Conservation (phyloP, 2,329 filamentous ascomycete species). For the Trichoderma sp. region DNA sequence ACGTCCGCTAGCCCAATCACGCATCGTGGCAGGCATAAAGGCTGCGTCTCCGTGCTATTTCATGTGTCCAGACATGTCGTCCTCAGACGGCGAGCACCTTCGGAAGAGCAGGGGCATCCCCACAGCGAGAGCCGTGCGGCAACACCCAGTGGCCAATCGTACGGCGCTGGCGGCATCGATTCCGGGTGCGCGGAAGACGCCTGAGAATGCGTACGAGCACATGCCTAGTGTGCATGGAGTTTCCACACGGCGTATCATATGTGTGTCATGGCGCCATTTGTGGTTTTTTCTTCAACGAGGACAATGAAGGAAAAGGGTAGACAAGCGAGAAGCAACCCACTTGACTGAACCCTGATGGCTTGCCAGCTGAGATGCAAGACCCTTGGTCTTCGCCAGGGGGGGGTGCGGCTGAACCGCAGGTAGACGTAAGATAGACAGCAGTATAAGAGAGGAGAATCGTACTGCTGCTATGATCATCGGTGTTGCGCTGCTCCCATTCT, state of each 20-base stretch:
- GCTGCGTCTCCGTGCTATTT: slow-evolving; percentile 6
- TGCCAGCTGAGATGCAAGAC: slow-evolving; percentile 1
- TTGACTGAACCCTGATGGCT: background rate
- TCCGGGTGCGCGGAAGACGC: background rate
- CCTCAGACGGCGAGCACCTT: background rate
- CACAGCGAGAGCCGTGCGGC: slow-evolving; percentile 10
- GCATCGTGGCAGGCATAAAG: slow-evolving; percentile 4
- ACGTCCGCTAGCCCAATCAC: slow-evolving; percentile 12
- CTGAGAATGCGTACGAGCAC: background rate
- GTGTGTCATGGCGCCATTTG: background rate
- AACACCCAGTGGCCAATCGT: background rate
- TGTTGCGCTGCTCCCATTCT: background rate
- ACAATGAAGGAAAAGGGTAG: background rate
- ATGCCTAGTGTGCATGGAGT: background rate
- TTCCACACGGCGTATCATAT: slow-evolving; percentile 1
- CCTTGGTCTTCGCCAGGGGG: background rate
- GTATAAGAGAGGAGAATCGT: no score
- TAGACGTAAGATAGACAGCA: background rate
- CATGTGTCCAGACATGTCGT: slow-evolving; percentile 6
- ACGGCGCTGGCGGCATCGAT: background rate
- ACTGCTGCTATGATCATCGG: background rate
- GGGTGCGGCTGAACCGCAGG: slow-evolving; percentile 3
- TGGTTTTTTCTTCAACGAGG: background rate
- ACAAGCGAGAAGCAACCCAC: background rate
- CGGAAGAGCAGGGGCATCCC: slow-evolving; percentile 3